phyloP scores from a whole-genome alignment of 129 eudicot genomes.

The Artemisia tridentata region DNA sequence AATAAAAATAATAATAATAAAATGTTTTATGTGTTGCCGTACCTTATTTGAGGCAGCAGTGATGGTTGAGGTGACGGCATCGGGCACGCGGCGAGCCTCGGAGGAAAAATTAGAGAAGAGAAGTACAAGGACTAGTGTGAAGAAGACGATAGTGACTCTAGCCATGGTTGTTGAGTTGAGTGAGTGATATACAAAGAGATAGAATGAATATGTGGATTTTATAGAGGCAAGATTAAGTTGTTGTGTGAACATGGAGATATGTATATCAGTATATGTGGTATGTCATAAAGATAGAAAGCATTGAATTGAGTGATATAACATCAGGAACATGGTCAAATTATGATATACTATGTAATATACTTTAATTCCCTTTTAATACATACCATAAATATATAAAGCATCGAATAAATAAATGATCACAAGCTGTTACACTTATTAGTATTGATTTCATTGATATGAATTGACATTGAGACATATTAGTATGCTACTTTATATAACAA shows the following conservation, averaged over 20 bases:
- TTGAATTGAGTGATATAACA: no score
- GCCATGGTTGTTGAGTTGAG: conserved; percentile 32
- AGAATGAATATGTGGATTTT: conserved; percentile 22
- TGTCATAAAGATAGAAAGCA: no score
- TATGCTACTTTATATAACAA: no score
- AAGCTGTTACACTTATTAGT: no score
- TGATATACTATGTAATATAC: no score
- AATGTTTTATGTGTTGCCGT: background rate
- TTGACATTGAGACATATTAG: no score
- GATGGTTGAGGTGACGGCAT: conserved; percentile 11
- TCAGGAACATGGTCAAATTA: no score
- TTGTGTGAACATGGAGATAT: conserved; percentile 23
- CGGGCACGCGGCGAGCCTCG: conserved; percentile 23
- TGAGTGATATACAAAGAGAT: conserved; percentile 21
- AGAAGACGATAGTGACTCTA: conserved; percentile 24
- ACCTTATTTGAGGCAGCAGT: conserved; percentile 19
- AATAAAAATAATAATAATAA: no score
- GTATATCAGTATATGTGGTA: background rate
- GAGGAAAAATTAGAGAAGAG: conserved; percentile 6
- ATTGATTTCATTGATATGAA: no score
- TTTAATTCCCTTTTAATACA: no score
- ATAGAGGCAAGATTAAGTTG: conserved; percentile 14
- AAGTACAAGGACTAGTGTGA: conserved; percentile 15
- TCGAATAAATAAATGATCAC: no score
- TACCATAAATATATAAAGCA: no score